These are phyloP conservation scores for Scleroderma citrinum DNA, from an alignment of 768 basidiomycete genomes.

Conservation along the genomic window DNA sequence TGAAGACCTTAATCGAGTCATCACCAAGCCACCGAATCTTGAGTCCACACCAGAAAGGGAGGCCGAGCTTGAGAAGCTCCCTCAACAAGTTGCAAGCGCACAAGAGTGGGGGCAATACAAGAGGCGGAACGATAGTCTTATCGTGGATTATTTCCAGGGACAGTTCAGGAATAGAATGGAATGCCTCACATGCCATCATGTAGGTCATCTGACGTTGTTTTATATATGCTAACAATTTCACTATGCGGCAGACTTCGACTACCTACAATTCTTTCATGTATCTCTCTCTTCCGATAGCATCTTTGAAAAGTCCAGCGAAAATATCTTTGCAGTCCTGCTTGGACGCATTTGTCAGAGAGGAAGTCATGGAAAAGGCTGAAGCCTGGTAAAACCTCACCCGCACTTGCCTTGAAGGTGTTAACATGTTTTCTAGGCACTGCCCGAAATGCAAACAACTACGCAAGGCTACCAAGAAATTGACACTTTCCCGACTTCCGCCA, in stretches of 20 bases:
- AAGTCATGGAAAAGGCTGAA: conserved; percentile 87
- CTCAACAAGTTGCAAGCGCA: conserved; percentile 83
- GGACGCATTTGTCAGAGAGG: conserved; percentile 84
- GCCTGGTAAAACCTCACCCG: conserved; percentile 64
- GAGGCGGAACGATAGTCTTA: conserved; percentile 84
- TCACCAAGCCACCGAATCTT: conserved; percentile 55
- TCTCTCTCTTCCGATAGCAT: conserved; percentile 83
- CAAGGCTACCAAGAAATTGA: conserved; percentile 79
- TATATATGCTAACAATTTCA: conserved; percentile 8
- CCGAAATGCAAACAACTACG: conserved; percentile 89
- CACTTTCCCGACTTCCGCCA: conserved; percentile 88
- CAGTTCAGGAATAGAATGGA: conserved; percentile 89
- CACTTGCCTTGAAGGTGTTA: background rate
- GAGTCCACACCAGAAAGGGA: conserved; percentile 74
- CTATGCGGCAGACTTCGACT: conserved; percentile 72
- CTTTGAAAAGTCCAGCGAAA: conserved; percentile 46
- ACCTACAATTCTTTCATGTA: conserved; percentile 98
- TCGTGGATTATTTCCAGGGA: conserved; percentile 97
- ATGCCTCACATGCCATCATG: conserved; percentile 87
- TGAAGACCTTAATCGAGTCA: conserved; percentile 80
- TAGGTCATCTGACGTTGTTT: conserved; percentile 27
- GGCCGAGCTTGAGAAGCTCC: conserved; percentile 80
- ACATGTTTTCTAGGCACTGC: conserved; percentile 66
- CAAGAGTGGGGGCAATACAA: conserved; percentile 91
- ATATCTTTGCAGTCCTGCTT: conserved; percentile 77